phyloP scores from a whole-genome alignment of 2,329 filamentous ascomycete species.

The Fonsecaea erecta region DNA sequence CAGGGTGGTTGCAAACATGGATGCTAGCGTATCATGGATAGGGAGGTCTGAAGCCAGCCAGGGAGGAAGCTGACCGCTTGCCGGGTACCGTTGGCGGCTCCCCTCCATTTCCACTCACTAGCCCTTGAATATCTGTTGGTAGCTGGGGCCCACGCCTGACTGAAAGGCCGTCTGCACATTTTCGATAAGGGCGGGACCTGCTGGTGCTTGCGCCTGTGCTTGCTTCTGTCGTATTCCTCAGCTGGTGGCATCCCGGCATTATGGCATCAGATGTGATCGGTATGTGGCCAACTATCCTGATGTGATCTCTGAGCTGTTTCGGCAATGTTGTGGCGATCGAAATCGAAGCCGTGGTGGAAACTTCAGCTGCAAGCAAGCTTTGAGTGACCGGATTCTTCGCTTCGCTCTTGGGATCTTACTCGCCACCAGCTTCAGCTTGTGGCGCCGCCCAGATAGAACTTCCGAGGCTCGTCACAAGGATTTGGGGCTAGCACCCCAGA shows the following conservation, averaged over 20 bases:
- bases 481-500: background rate
- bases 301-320: no score
- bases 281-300: background rate
- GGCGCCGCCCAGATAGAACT: background rate
- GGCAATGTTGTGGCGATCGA: background rate
- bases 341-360: background rate
- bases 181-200: background rate
- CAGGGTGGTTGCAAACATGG: no score
- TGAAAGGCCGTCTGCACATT: background rate
- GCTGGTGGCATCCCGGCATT: background rate
- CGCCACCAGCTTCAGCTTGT: background rate
- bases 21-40: no score
- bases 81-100: background rate
- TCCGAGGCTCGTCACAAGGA: background rate
- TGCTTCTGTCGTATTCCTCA: background rate
- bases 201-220: background rate
- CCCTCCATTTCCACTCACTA: background rate
- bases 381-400: background rate
- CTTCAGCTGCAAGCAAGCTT: background rate
- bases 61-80: background rate
- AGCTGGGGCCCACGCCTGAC: background rate
- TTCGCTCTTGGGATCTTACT: background rate
- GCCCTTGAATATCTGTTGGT: background rate
- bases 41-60: background rate
- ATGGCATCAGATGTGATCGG: background rate